Base-by-base conservation (phyloP, 306 rosid species). In the Acacia confusa region DNA sequence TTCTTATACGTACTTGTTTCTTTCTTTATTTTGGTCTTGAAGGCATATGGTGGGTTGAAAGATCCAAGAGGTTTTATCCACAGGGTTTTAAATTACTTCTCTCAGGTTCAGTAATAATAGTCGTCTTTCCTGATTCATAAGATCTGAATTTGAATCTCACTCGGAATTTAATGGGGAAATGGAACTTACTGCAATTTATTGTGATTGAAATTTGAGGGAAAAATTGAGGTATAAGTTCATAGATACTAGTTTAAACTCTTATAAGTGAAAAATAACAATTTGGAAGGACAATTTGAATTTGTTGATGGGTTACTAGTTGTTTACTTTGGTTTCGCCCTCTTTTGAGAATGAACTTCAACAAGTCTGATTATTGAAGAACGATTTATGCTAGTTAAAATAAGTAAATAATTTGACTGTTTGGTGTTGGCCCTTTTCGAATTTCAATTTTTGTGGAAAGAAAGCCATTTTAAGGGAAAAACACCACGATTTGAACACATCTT, bases 1-100 rank as follows among this genome's bases (percentile, higher is more conserved):
- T 79, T 7, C 58, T 43, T 77, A 1, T 8, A 72, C 4, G 4
- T 36, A 22, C 38, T 50, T 20, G 44, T 58, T 82, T 24, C 77
- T 45, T 74, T n/a, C 34, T 14, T 25, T 25, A 0, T 14, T 4
- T 61, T 17, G 10, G 40, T 19, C 2, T 27, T 63, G 2, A 36
- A 36, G 40, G 40, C 40, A 36, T 36, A 36, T 36, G 5, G 38
- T 36, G 40, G 40, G 40, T 36, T 61, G 36, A 61, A 61, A 27
- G 67, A 61, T 61, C 67, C 19, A 4, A 63, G 14, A 68, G 25
- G 64, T 79, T 84, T 68, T 34, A 36, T 75, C 55, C 27, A 0
- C n/a, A 0, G 17, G 7, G 36, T 61, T 61, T 61, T 25, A 16
- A 82, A 17, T 38, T 72, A 14, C 73, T 10, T 57, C 27, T n/a